These are phyloP conservation scores for Candida ovalis DNA, from an alignment of 805 yeast species.

Conservation along the genomic window DNA sequence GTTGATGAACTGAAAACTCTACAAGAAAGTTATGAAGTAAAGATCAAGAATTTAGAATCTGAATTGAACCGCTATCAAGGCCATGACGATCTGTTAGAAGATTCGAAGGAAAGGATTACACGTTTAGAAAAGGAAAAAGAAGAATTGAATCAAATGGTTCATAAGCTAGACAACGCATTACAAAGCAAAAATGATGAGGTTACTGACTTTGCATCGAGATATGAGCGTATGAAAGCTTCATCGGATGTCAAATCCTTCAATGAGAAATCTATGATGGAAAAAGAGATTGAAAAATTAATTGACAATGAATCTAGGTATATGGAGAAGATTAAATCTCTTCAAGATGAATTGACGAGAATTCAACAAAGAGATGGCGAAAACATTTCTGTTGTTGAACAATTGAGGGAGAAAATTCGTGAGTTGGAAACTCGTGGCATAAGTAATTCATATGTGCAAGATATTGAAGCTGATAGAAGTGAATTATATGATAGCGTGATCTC, in stretches of 20 bases:
- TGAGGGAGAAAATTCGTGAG: conserved; percentile 8
- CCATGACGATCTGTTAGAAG: neutral
- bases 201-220: neutral
- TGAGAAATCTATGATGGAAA: neutral
- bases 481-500: conserved; percentile 18
- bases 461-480: conserved; percentile 25
- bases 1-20: conserved; percentile 13
- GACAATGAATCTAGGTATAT: conserved; percentile 4
- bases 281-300: neutral
- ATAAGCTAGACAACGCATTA: conserved; percentile 11
- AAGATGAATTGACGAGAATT: conserved; percentile 20
- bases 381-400: conserved; percentile 6
- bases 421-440: conserved; percentile 10
- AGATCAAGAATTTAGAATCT: conserved; percentile 3
- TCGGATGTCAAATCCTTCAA: neutral
- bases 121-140: conserved; percentile 5
- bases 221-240: neutral
- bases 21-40: conserved; percentile 7
- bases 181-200: conserved; percentile 12
- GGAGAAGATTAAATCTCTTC: conserved; percentile 12
- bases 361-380: conserved; percentile 14
- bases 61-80: conserved; percentile 3
- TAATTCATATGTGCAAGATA: conserved; percentile 26
- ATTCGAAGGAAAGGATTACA: neutral
- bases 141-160: conserved; percentile 8